A percentile compares a stretch with the other conserved stretches of the same genome.
Conservation (phyloP, 2,329 filamentous ascomycete genomes). For the Calonectria pauciramosa region DNA sequence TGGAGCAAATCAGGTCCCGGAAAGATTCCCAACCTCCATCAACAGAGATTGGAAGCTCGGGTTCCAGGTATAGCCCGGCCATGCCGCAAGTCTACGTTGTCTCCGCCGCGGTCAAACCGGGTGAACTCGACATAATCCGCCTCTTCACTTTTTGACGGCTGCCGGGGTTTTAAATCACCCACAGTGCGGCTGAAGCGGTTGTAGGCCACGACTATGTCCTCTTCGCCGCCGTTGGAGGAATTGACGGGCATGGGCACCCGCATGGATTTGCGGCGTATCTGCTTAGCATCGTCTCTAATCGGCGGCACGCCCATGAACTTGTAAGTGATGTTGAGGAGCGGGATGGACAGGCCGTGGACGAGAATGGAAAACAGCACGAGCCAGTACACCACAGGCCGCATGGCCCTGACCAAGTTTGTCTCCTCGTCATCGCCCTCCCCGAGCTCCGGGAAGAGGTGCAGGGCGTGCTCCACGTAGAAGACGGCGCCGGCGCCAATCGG, state of each 20-base stretch:
- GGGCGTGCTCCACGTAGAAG: constrained; percentile 74
- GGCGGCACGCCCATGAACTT: constrained; percentile 49
- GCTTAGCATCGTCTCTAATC: constrained; percentile 45
- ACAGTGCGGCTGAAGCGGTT: constrained; percentile 29
- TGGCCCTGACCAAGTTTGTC: constrained; percentile 51
- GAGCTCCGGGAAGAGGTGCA: constrained; percentile 55
- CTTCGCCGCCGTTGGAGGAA: background rate
- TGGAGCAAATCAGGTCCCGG: background rate
- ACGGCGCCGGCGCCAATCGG: constrained; percentile 83
- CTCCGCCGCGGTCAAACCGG: background rate
- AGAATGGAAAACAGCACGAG: constrained; percentile 47
- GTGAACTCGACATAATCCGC: background rate
- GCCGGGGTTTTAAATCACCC: background rate
- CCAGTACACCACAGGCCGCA: constrained; percentile 57
- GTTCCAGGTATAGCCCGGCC: background rate
- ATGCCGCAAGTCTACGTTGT: background rate
- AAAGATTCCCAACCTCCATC: background rate
- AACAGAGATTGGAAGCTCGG: background rate
- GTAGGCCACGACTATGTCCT: constrained; percentile 20
- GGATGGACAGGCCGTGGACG: constrained; percentile 58
- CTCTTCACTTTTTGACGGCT: background rate
- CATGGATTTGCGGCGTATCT: constrained; percentile 2
- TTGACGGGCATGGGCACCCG: constrained; percentile 17
- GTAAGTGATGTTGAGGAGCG: constrained; percentile 41
- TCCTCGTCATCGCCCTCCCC: constrained; percentile 52